Evolutionary conservation across 345 rosid species (phyloP).

Genomic region (Brassica carinata): DNA sequence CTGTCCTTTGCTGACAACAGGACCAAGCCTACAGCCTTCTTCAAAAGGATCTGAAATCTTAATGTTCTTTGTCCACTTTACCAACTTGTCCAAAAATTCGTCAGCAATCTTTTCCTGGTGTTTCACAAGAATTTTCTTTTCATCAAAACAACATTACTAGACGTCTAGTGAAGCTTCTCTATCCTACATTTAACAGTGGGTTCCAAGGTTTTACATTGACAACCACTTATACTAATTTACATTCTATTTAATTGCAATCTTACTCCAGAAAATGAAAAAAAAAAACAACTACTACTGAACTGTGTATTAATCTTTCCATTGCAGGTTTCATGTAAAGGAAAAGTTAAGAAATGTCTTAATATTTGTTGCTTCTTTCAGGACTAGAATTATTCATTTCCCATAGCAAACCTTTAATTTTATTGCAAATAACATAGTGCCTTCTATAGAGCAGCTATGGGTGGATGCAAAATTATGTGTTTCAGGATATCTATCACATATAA

Average conservation of each 20-base stretch:
- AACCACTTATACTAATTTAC: conserved; percentile 6
- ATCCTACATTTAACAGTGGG: not conserved
- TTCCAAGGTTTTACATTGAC: not conserved
- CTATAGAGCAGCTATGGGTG: not conserved
- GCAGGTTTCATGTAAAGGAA: conserved; percentile 13
- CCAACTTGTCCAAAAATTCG: conserved; percentile 69
- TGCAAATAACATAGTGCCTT: not conserved
- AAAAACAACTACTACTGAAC: not conserved
- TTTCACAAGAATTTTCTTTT: conserved; percentile 22
- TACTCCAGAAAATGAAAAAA: not conserved
- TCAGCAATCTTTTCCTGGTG: conserved; percentile 75
- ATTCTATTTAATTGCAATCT: conserved; percentile 7
- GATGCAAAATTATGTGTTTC: not conserved
- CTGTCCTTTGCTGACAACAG: conserved; percentile 85
- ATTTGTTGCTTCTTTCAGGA: not conserved
- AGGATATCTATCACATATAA: not conserved
- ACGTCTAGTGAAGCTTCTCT: conserved; percentile 8
- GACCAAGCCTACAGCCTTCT: conserved; percentile 95
- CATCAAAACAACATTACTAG: conserved; percentile 18
- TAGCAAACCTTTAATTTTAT: not conserved
- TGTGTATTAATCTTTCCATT: not conserved
- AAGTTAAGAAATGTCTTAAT: not conserved
- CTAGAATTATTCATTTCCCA: not conserved
- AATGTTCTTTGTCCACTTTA: conserved; percentile 74
- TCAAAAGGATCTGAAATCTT: conserved; percentile 91